These are phyloP conservation scores for Platanus orientalis DNA, from an alignment of 164 flowering plant species.

Conservation along the genomic window DNA sequence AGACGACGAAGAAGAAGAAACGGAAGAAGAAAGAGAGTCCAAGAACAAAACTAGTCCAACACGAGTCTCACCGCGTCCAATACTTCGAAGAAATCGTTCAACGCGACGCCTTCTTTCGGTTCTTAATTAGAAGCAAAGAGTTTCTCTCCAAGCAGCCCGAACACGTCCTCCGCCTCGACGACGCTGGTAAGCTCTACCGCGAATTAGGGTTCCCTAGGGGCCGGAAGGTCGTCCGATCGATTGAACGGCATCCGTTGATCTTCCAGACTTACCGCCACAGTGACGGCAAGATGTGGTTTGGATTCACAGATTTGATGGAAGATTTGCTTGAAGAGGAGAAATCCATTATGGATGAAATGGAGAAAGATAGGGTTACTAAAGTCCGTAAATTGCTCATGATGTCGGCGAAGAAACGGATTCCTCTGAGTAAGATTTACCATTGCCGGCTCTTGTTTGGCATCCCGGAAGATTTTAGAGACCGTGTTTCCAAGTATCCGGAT, in stretches of 20 bases:
- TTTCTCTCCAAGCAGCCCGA: slow-evolving; percentile 64
- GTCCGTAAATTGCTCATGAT: slow-evolving; percentile 86
- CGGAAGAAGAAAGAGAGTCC: slow-evolving; percentile 52
- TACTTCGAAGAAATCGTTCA: slow-evolving; percentile 51
- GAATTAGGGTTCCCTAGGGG: slow-evolving; percentile 88
- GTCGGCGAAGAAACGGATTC: slow-evolving; percentile 64
- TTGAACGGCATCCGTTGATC: slow-evolving; percentile 53
- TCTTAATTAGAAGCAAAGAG: slow-evolving; percentile 50
- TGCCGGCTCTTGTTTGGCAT: slow-evolving; percentile 73
- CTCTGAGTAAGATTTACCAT: slow-evolving; percentile 74
- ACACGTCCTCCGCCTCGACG: slow-evolving; percentile 59
- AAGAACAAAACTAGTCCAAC: slow-evolving; percentile 50
- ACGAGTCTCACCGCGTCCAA: slow-evolving; percentile 33
- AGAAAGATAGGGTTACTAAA: slow-evolving; percentile 52
- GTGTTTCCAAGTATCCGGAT: slow-evolving; percentile 59
- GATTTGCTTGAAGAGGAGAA: slow-evolving; percentile 47
- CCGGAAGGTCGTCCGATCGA: slow-evolving; percentile 51
- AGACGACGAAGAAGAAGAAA: slow-evolving; percentile 52
- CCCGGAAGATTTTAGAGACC: slow-evolving; percentile 83
- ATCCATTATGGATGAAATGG: slow-evolving; percentile 43
- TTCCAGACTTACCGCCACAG: slow-evolving; percentile 56
- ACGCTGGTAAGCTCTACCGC: slow-evolving; percentile 72
- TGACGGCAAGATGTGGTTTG: slow-evolving; percentile 77
- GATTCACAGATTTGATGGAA: slow-evolving; percentile 73
- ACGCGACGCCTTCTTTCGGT: slow-evolving; percentile 52